These are phyloP conservation scores for Trichoderma asperellum DNA, from an alignment of 2,329 filamentous ascomycete genomes.

Conservation along the genomic window DNA sequence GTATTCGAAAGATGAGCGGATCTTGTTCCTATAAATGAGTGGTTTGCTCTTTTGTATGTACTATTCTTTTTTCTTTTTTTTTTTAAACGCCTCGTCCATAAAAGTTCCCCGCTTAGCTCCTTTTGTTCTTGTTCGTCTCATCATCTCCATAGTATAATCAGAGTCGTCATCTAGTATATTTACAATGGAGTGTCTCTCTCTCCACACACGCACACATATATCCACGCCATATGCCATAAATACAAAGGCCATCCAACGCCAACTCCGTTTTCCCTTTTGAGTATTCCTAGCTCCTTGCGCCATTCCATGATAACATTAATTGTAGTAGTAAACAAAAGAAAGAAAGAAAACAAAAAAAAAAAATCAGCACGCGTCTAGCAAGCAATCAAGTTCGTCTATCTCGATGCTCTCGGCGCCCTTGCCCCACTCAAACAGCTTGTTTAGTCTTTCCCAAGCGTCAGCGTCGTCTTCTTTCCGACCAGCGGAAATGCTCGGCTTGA, in stretches of 20 bases:
- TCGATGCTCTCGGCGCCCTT: constrained; percentile 85
- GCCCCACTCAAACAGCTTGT: constrained; percentile 58
- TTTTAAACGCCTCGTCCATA: constrained; percentile 15
- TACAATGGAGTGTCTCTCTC: constrained; percentile 37
- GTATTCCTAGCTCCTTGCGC: constrained; percentile 26
- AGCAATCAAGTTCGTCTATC: constrained; percentile 87
- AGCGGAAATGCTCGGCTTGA: constrained; percentile 45
- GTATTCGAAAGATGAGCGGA: constrained; percentile 1
- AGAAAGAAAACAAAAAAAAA: neutral
- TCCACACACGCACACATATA: constrained; percentile 33
- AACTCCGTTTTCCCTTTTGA: constrained; percentile 15
- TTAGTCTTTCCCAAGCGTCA: constrained; percentile 48
- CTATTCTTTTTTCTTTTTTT: neutral
- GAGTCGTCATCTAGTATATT: constrained; percentile 38
- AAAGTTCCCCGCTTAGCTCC: constrained; percentile 6
- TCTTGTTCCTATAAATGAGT: constrained; percentile 27
- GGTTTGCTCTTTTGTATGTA: constrained; percentile 29
- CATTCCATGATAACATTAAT: constrained; percentile 22
- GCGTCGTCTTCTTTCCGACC: constrained; percentile 46
- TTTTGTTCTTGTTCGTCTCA: constrained; percentile 28
- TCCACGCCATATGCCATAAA: constrained; percentile 34
- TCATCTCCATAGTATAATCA: constrained; percentile 33
- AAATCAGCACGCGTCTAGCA: constrained; percentile 73
- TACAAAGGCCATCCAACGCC: constrained; percentile 25
- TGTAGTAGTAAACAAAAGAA: constrained; percentile 1